Evolutionary conservation across 1,284 basidiomycete species (phyloP).

Genomic region (Thecaphora thlaspeos): DNA sequence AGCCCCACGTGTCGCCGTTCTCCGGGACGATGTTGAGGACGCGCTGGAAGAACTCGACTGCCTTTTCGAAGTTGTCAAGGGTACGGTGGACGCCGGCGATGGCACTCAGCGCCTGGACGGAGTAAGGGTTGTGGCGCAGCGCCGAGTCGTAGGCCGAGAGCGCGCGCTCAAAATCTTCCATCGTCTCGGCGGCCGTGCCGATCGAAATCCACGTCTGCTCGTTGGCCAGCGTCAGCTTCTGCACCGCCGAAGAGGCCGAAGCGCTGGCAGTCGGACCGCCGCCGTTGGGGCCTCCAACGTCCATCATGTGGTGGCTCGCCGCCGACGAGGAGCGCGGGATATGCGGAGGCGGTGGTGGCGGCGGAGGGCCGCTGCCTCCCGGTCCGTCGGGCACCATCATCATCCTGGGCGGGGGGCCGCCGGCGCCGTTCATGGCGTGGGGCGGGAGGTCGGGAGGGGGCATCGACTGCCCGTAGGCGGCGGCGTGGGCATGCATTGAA

Average conservation of each 20-base stretch:
- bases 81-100: constrained; percentile 54
- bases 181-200: constrained; percentile 52
- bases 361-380: constrained; percentile 18
- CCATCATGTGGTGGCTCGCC: constrained; percentile 29
- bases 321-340: constrained; percentile 34
- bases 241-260: constrained; percentile 25
- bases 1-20: constrained; percentile 57
- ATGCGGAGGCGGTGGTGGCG: constrained; percentile 23
- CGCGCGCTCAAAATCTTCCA: constrained; percentile 55
- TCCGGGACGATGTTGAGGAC: constrained; percentile 69
- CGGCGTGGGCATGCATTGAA: constrained; percentile 30
- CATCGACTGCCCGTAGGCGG: constrained; percentile 35
- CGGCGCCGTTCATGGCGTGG: constrained; percentile 30
- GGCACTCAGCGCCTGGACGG: constrained; percentile 52
- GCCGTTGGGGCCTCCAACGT: constrained; percentile 7
- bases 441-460: constrained; percentile 29
- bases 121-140: constrained; percentile 54
- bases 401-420: constrained; percentile 20
- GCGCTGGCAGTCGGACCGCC: constrained; percentile 7
- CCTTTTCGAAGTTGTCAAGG: constrained; percentile 63
- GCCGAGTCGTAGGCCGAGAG: constrained; percentile 53
- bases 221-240: constrained; percentile 50
- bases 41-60: constrained; percentile 90
- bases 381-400: constrained; percentile 25
- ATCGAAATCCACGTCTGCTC: constrained; percentile 52